Evolutionary conservation across 2,329 filamentous ascomycete species (phyloP), one percentile per base, ranked within the genome.

Genomic region (Coniochaeta sp.): DNA sequence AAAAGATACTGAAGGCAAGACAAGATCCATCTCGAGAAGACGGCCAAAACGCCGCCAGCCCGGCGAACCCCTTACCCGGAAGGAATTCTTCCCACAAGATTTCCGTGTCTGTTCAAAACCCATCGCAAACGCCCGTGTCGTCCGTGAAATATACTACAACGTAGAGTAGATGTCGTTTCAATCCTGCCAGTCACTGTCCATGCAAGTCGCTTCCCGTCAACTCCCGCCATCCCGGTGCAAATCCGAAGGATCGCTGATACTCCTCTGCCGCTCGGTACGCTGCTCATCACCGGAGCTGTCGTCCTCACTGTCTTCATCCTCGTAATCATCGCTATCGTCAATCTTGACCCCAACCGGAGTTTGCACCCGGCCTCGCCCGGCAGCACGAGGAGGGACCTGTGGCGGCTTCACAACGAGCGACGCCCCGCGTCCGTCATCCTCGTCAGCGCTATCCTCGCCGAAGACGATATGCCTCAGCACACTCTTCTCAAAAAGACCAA

Each of bases 401-500:
- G 54, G 54, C 12, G 54, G 54, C 47, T 52, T 24, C 5, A 56
- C 30, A 14, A 36, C n/a, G n/a, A 57, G 36, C 16, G 55, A 44
- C 26, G 19, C 38, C 7, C 34, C 34, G 40, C 34, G 34, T 19
- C 75, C 74, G 44, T 57, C 62, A 10, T 59, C 60, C 5, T 63
- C 89, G 17, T 75, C 73, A 10, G 70, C 69, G 40, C 71, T 73
- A 3, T 89, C 89, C 67, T 93, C 89, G 57, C 89, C 89, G 61
- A 96, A 87, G 14, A 99, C 89, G 62, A 97, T 90, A 65, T 86
- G 85, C 64, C 92, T 82, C 74, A 98, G 81, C 50, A 98, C 90
- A 61, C 85, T 88, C 74, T 93, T 95, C 69, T 98, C 93, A 68
- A 99, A 99, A 24, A 99, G 77, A 70, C 98, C 95, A 62, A 98